Conservation (phyloP, 306 rosid species). For the Pterocarpus santalinus region DNA sequence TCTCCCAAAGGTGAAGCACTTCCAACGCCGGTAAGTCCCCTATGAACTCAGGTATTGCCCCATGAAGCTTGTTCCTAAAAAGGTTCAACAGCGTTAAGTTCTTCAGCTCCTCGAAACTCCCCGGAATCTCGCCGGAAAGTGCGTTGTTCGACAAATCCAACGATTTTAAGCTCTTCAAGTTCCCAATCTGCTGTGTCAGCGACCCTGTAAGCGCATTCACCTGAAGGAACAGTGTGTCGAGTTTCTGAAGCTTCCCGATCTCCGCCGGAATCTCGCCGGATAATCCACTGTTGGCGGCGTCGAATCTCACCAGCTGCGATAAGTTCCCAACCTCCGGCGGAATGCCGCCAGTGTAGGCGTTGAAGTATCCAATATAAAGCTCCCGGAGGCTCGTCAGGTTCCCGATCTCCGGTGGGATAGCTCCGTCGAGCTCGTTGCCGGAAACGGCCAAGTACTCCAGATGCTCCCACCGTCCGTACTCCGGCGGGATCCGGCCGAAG, state of each 20-base stretch:
- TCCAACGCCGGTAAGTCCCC: conserved; percentile 79
- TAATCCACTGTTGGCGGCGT: conserved; percentile 83
- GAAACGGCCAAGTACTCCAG: conserved; percentile 85
- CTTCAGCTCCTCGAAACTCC: conserved; percentile 64
- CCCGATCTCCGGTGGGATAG: conserved; percentile 83
- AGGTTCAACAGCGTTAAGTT: conserved; percentile 82
- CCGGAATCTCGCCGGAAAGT: conserved; percentile 82
- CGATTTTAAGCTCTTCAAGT: conserved; percentile 73
- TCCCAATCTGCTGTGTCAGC: conserved; percentile 78
- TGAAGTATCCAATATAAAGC: conserved; percentile 86
- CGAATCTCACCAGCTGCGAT: conserved; percentile 74
- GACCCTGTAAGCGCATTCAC: conserved; percentile 85
- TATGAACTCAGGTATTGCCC: conserved; percentile 87
- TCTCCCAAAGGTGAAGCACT: conserved; percentile 94
- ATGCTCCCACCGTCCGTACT: conserved; percentile 66
- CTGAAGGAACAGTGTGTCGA: conserved; percentile 91
- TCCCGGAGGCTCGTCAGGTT: conserved; percentile 72
- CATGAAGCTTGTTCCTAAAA: conserved; percentile 89
- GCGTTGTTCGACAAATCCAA: conserved; percentile 93
- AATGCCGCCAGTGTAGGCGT: conserved; percentile 69
- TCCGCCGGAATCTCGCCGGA: conserved; percentile 86
- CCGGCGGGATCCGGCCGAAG: conserved; percentile 78
- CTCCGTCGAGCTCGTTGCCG: conserved; percentile 80
- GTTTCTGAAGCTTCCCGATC: conserved; percentile 72
- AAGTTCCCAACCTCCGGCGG: conserved; percentile 87